Base-by-base conservation (phyloP, 345 rosid genomes). In the Populus deltoides region DNA sequence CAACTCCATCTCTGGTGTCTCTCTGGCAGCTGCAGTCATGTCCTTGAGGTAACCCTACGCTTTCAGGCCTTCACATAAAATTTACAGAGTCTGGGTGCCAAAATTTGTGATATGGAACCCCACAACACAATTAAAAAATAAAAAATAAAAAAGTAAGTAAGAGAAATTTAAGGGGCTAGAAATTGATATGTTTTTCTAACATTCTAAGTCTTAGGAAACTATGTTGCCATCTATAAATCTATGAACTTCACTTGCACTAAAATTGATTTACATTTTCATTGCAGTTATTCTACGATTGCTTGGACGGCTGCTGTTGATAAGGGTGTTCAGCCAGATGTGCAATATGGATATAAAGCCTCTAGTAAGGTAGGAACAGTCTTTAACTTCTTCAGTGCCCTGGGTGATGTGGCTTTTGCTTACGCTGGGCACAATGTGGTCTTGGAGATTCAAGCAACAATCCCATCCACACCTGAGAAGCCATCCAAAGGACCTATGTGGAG, bases 341-440 rank as follows among this genome's bases (percentile, higher is more conserved):
- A 78, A 31, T 82, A 82, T 24, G 81, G 85, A 6, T 82, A 82
- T 66, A 65, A 29, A 66, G 76, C 81, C 25, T 53, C 39, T 29
- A 78, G 53, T 18, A 31, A 72, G 16, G 17, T 63, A 31, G 85
- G 85, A 41, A 82, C 79, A 22, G 70, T 78, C 3, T 82, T 82
- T 53, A 55, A 74, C 41, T 82, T 82, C 70, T 75, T 82, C 53
- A 74, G 76, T 62, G 85, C 81, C 4, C 45, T 82, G 36, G 85
- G 85, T 0, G 81, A 78, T 16, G 85, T 82, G 35, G 85, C 85
- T 36, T 82, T 82, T 66, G 85, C 85, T 20, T 82, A 82, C 43
- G 85, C 85, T 15, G 85, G 85, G 16, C 85, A 82, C 76, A 82
- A 82, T 38, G 85, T 82, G 68, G 85, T 82, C n/a, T 71, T 82